Conservation (phyloP, 768 basidiomycete species). For the Mycena galopus region DNA sequence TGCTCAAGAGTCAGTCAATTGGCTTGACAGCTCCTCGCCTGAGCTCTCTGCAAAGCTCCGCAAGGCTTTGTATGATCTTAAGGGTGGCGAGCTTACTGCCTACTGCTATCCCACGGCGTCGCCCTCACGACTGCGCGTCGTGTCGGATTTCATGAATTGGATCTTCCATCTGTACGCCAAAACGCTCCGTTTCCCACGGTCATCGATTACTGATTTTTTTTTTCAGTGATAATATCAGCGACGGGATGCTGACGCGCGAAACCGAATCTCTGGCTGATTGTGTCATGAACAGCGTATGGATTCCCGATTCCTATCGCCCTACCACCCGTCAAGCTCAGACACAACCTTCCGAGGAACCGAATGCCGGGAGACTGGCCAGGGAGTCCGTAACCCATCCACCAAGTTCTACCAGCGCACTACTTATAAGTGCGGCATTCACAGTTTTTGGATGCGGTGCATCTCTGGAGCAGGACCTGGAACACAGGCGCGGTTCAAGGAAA, state of each 20-base stretch:
- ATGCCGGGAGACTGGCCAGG: conserved; percentile 74
- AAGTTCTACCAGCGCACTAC: too few species aligned
- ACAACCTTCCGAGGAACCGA: conserved; percentile 57
- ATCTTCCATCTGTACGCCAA: conserved; percentile 63
- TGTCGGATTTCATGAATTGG: conserved; percentile 78
- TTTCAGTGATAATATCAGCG: conserved; percentile 77
- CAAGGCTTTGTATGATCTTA: conserved; percentile 66
- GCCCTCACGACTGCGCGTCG: conserved; percentile 70
- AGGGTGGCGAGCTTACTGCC: conserved; percentile 76
- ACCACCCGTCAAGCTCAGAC: conserved; percentile 54
- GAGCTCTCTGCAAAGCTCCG: conserved; percentile 59
- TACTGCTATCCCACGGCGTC: conserved; percentile 71
- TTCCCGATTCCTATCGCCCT: conserved; percentile 65
- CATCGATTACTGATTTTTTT: conserved; percentile 27
- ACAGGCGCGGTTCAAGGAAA: conserved; percentile 79
- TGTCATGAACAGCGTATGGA: conserved; percentile 80
- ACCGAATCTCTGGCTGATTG: conserved; percentile 70
- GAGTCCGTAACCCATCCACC: conserved; percentile 62
- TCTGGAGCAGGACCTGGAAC: conserved; percentile 68
- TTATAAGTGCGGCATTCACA: too few species aligned
- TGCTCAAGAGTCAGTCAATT: conserved; percentile 61
- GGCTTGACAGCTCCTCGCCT: conserved; percentile 64
- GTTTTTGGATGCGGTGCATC: conserved; percentile 78
- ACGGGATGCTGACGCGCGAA: conserved; percentile 79
- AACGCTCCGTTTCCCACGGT: conserved; percentile 27